Evolutionary conservation across 345 rosid genomes (phyloP), one percentile per base, ranked within the genome.

Genomic region (Cardamine resedifolia): DNA sequence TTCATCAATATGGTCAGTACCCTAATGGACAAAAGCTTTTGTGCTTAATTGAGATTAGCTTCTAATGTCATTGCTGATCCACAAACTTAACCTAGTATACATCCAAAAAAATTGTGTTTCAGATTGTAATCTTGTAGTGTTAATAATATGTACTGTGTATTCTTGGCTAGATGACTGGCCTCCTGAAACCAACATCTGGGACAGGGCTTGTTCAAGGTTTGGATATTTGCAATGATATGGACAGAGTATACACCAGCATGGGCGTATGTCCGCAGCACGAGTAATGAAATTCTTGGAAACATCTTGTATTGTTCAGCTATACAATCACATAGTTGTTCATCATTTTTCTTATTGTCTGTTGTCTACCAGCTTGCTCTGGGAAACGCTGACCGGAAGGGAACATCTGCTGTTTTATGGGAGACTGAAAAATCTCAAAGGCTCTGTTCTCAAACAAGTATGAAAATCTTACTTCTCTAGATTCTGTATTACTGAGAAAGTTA

Each of bases 211-310:
- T 91, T 72, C 84, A 91, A 70, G 96, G 92, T 71, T 62, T 88
- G 41, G 96, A 91, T 79, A 83, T 95, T 74, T 67, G 50, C 72
- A 86, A 80, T 62, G 78, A 84, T 70, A 95, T 95, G 96, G 93
- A 89, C 30, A 78, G 85, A 76, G 81, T 95, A 49, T 91, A 95
- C 73, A 88, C 93, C 47, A 87, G 89, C 80, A 91, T 95, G 89
- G 99, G 99, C 2, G 99, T 95, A 26, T 95, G 99, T 77, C 99
- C 97, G 2, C 99, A 95, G 77, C 93, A 95, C 10, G 96, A 95
- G 99, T 95, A 84, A 52, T 51, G 7, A 34, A 78, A 86, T 66
- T 72, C 41, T 41, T 53, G 27, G 19, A 43, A 44, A 44, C 10
- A 44, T 43, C 10, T 43, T 43, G 9, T 43, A n/a, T 43, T 43